Percentiles rank a stretch among this genome's conserved stretches.
These are phyloP conservation scores for Xerocomus brunneocitrinus DNA, from an alignment of 768 basidiomycete genomes.

Conservation along the genomic window DNA sequence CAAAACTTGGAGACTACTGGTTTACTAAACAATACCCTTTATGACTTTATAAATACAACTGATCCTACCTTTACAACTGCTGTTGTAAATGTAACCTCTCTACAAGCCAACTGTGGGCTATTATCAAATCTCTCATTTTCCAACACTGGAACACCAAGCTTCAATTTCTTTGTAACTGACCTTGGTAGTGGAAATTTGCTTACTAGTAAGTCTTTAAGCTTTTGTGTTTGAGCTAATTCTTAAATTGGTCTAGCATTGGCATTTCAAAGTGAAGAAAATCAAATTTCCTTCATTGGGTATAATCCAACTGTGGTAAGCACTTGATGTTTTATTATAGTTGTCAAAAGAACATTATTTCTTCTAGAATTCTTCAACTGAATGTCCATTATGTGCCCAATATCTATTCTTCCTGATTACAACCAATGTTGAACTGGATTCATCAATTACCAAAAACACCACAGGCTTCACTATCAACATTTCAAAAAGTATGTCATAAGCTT, in stretches of 20 bases:
- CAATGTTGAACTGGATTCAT: slow-evolving; percentile 1
- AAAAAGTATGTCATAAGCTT: background rate
- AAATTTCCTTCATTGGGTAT: background rate
- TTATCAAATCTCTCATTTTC: slow-evolving; percentile 5
- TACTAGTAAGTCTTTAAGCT: background rate
- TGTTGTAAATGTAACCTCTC: slow-evolving; percentile 12
- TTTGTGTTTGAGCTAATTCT: background rate
- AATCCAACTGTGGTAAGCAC: background rate
- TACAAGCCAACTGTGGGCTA: slow-evolving; percentile 8
- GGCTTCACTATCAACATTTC: background rate
- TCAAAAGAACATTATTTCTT: background rate
- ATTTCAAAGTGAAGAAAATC: background rate
- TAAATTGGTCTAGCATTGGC: background rate
- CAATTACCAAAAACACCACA: background rate
- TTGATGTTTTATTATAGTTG: background rate
- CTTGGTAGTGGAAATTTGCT: background rate
- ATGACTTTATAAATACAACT: slow-evolving; percentile 1
- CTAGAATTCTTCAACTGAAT: background rate
- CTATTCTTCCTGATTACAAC: slow-evolving; percentile 13
- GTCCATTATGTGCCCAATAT: background rate
- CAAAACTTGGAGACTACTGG: slow-evolving; percentile 1
- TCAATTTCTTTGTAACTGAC: background rate
- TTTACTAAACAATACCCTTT: slow-evolving; percentile 10
- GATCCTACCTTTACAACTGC: background rate
- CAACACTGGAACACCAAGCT: background rate